Evolutionary conservation across 2,329 filamentous ascomycete species (phyloP).

Genomic region (Thelonectria rubi): DNA sequence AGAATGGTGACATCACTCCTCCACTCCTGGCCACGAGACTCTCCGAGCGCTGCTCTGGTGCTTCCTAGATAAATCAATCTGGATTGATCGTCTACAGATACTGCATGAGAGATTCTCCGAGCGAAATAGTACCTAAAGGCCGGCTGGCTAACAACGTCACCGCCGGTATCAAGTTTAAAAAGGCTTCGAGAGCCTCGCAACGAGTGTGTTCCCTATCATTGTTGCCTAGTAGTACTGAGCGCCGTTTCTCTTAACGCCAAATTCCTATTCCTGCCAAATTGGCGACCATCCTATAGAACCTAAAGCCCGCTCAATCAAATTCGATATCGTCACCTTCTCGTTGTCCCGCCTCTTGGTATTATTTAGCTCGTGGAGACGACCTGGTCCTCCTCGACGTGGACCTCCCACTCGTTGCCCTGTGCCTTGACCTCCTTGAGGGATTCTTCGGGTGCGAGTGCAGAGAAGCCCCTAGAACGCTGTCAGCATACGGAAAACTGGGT

Average conservation of each 20-base stretch:
- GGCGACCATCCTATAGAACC: conserved; percentile 10
- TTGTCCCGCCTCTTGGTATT: not conserved
- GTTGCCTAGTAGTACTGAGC: not conserved
- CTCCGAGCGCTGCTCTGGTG: not conserved
- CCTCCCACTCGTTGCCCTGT: conserved; percentile 60
- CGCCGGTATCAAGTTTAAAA: not conserved
- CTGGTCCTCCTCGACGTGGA: conserved; percentile 78
- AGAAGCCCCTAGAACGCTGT: conserved; percentile 71
- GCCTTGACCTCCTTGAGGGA: conserved; percentile 73
- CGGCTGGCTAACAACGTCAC: not conserved
- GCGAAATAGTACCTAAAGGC: not conserved
- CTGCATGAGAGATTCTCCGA: not conserved
- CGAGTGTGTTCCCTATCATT: conserved; percentile 6
- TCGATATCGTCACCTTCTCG: conserved; percentile 9
- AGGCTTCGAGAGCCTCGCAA: not conserved
- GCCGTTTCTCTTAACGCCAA: conserved; percentile 20
- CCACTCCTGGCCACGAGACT: not conserved
- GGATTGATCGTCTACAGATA: not conserved
- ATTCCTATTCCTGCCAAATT: conserved; percentile 14
- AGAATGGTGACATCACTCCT: conserved; percentile 2
- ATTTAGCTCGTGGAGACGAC: conserved; percentile 59
- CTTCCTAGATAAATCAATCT: not conserved
- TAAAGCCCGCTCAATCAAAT: conserved; percentile 12
- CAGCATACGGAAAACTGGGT: conserved; percentile 31
- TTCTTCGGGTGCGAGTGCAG: conserved; percentile 75